Conservation (phyloP, 371 early-diverging fungal species). For the Zopfochytrium polystomum region DNA sequence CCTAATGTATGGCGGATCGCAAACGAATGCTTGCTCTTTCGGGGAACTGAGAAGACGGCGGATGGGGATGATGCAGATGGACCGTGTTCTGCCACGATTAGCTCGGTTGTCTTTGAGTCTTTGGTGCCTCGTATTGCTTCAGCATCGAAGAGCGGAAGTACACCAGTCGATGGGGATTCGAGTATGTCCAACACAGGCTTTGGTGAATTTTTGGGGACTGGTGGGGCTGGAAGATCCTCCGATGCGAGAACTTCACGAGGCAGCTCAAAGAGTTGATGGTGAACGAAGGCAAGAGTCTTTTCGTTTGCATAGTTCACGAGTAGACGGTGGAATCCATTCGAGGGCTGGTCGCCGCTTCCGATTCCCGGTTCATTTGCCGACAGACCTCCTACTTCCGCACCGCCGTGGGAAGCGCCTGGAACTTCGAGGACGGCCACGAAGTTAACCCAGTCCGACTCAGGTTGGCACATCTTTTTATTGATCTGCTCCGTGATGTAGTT, state of each 20-base stretch:
- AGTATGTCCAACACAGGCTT: no score
- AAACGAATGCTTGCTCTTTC: constrained; percentile 50
- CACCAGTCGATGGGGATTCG: no score
- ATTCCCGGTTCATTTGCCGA: background rate
- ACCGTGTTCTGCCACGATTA: constrained; percentile 17
- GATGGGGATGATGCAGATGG: constrained; percentile 10
- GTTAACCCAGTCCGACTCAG: constrained; percentile 44
- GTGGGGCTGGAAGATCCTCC: no score
- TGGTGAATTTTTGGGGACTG: no score
- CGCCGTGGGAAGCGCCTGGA: constrained; percentile 37
- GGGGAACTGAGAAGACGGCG: background rate
- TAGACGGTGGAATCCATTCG: constrained; percentile 69
- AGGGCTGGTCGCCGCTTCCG: constrained; percentile 18
- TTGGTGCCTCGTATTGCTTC: no score
- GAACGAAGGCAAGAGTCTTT: constrained; percentile 66
- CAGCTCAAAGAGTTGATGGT: constrained; percentile 64
- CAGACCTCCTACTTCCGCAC: no score
- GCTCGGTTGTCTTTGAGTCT: no score
- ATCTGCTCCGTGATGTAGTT: constrained; percentile 84
- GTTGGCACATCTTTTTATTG: constrained; percentile 70
- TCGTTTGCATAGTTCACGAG: constrained; percentile 83
- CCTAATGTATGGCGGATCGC: constrained; percentile 71
- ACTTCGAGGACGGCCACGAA: constrained; percentile 46
- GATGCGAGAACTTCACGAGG: constrained; percentile 55
- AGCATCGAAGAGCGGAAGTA: no score